Base-by-base conservation (phyloP, 306 rosid species). In the Casuarina glauca region DNA sequence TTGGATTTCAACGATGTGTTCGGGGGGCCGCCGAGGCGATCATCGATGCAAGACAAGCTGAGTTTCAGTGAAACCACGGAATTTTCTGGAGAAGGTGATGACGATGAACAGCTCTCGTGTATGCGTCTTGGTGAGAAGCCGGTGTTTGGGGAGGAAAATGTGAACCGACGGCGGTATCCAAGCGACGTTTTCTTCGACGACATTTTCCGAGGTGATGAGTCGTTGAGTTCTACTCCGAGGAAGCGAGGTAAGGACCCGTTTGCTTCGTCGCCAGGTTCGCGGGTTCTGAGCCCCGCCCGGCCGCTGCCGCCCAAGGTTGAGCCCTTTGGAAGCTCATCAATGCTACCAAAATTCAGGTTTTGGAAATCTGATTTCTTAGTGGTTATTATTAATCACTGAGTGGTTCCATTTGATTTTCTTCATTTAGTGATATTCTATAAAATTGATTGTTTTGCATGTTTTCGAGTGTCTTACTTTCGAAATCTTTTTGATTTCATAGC, bases 21-120 rank as follows among this genome's bases (percentile, higher is more conserved):
- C 20, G 96, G 99, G 0, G 99, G 99, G 0, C 99, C 99, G 2
- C 99, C 98, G 3, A 84, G 91, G 75, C 81, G 93, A 60, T 85
- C 90, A 4, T 91, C 97, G 4, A 11, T 63, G 50, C 84, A 73
- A 36, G 96, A 90, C 26, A 45, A 42, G 78, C 76, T 87, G 72
- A 78, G 88, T 79, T 62, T 70, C 81, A 61, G 69, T 36, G 79
- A 74, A 32, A 58, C 74, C 58, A 54, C 51, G 62, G 90, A 60
- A 55, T 55, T 70, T 61, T n/a, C 26, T 10, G 77, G 55, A 79
- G 58, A 50, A 80, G 74, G 9, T 85, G 78, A 43, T 48, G 79
- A 41, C 26, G 88, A 74, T 42, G 78, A 72, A 44, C 61, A 13
- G 1, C 43, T 64, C 4, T 74, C 82, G n/a, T 62, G 82, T 13